These are phyloP conservation scores for Tricholoma furcatifolium DNA, from an alignment of 768 basidiomycete genomes.

Conservation along the genomic window DNA sequence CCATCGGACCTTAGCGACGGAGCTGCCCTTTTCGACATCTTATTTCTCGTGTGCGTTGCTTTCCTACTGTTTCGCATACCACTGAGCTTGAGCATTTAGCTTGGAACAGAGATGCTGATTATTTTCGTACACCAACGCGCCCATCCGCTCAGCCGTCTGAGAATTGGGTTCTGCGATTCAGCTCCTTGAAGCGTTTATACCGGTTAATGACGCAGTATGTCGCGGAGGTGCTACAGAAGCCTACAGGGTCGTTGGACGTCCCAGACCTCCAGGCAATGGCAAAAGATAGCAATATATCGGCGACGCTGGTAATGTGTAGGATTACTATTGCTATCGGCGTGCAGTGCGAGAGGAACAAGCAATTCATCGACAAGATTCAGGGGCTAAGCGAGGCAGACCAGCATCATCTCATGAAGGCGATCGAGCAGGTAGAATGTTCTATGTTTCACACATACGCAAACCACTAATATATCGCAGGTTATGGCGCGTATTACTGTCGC, in stretches of 20 bases:
- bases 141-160: slow-evolving; percentile 65
- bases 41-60: slow-evolving; percentile 67
- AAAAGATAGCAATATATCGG: slow-evolving; percentile 64
- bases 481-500: slow-evolving; percentile 70
- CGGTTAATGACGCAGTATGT: slow-evolving; percentile 89
- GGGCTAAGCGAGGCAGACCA: slow-evolving; percentile 79
- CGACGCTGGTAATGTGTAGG: slow-evolving; percentile 74
- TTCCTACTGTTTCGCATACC: not conserved
- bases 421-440: slow-evolving; percentile 75
- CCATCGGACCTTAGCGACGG: slow-evolving; percentile 80
- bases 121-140: slow-evolving; percentile 67
- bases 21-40: slow-evolving; percentile 69
- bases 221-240: slow-evolving; percentile 78
- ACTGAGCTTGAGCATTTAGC: not conserved
- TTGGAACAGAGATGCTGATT: slow-evolving; percentile 63
- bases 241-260: slow-evolving; percentile 74
- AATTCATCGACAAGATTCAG: slow-evolving; percentile 89
- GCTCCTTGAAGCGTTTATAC: slow-evolving; percentile 79
- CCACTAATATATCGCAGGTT: slow-evolving; percentile 42
- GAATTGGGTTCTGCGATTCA: slow-evolving; percentile 90
- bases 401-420: slow-evolving; percentile 88
- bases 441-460: not conserved
- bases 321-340: slow-evolving; percentile 84
- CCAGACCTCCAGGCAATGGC: slow-evolving; percentile 87
- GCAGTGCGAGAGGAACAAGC: slow-evolving; percentile 85